Evolutionary conservation across 1,284 basidiomycete species (phyloP), one percentile per base, ranked within the genome.

Genomic region (Thelephora terrestris): DNA sequence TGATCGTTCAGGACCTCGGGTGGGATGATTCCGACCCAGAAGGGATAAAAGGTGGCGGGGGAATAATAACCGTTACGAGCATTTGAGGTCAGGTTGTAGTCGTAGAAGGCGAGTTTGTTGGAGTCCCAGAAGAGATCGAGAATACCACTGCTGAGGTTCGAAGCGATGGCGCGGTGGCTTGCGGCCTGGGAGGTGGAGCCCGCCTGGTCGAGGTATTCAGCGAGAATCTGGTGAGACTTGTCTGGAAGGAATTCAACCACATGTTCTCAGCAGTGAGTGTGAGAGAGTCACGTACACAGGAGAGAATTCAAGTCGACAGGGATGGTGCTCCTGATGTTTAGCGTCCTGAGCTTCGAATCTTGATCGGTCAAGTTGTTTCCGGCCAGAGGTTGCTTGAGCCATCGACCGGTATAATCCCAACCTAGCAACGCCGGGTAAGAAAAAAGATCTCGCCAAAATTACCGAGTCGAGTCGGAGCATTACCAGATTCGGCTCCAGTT

Each of bases 91-190:
- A 81, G 64, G 64, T 90, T 89, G 65, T 82, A 93, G 64, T 92
- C 90, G 62, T 94, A 94, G 69, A 93, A 95, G 4, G 82, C 89
- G 24, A 91, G 71, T 70, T 88, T 90, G 3, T 67, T 65, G 0
- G 78, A 55, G 60, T 95, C 87, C 92, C 92, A 96, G 64, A 81
- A 74, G 12, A 97, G 75, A 61, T 96, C 93, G 38, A 94, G 68
- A 50, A 96, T 79, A 0, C 82, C 91, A 2, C 64, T 71, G 49
- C 76, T 76, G 40, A 91, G 69, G 4, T n/a, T 66, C 0, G 70
- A 61, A 0, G 91, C 88, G 10, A 73, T 71, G 36, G 67, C 57
- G n/a, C 65, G 70, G 61, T 92, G 89, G 37, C 69, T 67, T 2
- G n/a, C n/a, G n/a, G n/a, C n/a, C n/a, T n/a, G n/a, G n/a, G n/a